Evolutionary conservation across 2,329 filamentous ascomycete genomes (phyloP), one percentile per base, ranked within the genome.

Genomic region (Clonostachys byssicola): DNA sequence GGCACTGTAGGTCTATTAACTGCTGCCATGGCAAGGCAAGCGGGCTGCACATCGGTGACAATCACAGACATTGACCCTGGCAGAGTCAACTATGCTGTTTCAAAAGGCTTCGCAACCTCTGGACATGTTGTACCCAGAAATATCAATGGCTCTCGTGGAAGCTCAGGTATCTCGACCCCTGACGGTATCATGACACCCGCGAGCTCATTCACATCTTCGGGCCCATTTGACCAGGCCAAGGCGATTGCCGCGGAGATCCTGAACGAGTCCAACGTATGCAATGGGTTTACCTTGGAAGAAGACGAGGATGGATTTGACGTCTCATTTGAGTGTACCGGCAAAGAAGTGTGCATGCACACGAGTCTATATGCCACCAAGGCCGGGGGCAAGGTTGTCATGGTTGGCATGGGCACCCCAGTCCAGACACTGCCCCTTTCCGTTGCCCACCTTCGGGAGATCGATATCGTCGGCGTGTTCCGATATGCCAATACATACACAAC

Each of bases 331-430:
- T 90, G 86, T 60, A 90, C 87, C 0, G 87, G 87, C 30, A 88
- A 89, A 51, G 85, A 88, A 52, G 74, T 79, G 1, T 89, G 86
- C 61, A 83, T 89, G 67, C 86, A 89, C 60, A 85, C 85, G 2
- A 78, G 81, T n/a, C 80, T 91, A 17, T 90, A 86, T 54, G 84
- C 84, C 4, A 84, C 86, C 10, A 76, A 76, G 49, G 75, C 86
- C 0, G 88, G 87, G 23, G 87, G 87, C 16, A 85, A 84, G 56
- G 74, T 90, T 43, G 77, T 91, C 62, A 83, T 91, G 62, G 86
- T 92, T 20, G 88, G 87, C 46, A 91, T 91, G 87, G 88, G 88
- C 36, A 87, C 80, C 6, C 86, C 87, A 0, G 78, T 89, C 45
- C 86, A 90, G 62, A 89, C 85, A 0, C 73, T 91, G 2, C 86